Evolutionary conservation across 345 rosid genomes (phyloP), one percentile per base, ranked within the genome.

Genomic region (Moringa oleifera): DNA sequence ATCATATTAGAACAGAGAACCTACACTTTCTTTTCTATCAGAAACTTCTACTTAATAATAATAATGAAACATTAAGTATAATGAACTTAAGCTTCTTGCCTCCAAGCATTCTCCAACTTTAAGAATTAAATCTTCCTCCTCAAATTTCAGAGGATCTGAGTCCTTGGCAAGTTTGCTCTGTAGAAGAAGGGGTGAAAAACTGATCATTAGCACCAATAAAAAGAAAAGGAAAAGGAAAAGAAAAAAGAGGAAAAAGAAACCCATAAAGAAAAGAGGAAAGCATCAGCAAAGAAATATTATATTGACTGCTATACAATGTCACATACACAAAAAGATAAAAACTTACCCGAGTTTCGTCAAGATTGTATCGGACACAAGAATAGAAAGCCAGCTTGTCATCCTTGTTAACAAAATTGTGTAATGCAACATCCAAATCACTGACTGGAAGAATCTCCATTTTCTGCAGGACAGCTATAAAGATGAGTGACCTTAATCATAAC

Each of bases 391-490:
- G 80, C 66, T 82, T 94, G 71, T 94, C 99, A 81, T 94, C 99
- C 76, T 94, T 94, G 69, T 86, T 88, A 61, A 94, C 97, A 83
- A 90, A 94, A 81, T 90, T 83, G 16, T 94, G 99, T 54, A 94
- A 77, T 6, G 99, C 99, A 72, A 79, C 83, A 78, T 86, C 97
- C 82, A 94, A 80, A 74, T 94, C 99, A 60, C 80, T 88, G 80
- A 94, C 97, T 0, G 99, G 96, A 75, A 90, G 96, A 73, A 90
- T 79, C 84, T 90, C 99, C 99, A 94, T 94, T 81, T 90, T 94
- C 98, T 93, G 90, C 81, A 65, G 47, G 61, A 73, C 17, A 78
- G 53, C 56, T 20, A 46, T 68, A 21, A 71, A 55, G 23, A 64
- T 28, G 50, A 67, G 68, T 33, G 59, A 47, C 28, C 20, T 55